Evolutionary conservation across 768 basidiomycete species (phyloP), one percentile per base, ranked within the genome.

Genomic region (Rhodotorula babjevae): DNA sequence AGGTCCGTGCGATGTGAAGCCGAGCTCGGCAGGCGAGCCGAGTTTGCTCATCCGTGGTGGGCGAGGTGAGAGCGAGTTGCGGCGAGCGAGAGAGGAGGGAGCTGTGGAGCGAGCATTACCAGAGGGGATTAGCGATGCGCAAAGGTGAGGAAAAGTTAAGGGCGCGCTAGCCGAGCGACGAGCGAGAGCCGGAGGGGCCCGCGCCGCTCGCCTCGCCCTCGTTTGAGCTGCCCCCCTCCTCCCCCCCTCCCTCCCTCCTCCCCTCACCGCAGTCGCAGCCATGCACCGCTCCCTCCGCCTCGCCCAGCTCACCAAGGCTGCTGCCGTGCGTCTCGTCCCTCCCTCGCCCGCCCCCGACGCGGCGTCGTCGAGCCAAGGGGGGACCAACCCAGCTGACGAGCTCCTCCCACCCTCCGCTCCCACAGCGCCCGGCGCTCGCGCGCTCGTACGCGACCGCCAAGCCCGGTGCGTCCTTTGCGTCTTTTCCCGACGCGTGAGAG

Each of bases 381-480:
- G 21, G 15, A 25, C 8, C n/a, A 25, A 2, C n/a, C 55, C 55
- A 46, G 61, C 68, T 63, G 64, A 59, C 61, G 40, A 69, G 61
- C 29, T 42, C n/a, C 10, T 67, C 72, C 57, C 63, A 46, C 68
- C 72, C 68, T 58, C 36, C 10, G 31, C 14, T 50, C 44, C 15
- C 49, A 36, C 66, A 74, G 73, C 73, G 73, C 73, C 65, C 73
- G 50, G 62, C 73, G 65, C 73, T 79, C 71, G 77, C 75, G 81
- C 91, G 95, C 81, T 85, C 90, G 74, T 99, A 99, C 85, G 96
- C 96, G 78, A 93, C 95, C 79, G 94, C 94, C 79, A 99, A 99
- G 85, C 89, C 96, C 83, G 91, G 94, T 97, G 77, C 77, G 90
- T 80, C 47, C 21, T n/a, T 11, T 33, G 9, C 6, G 19, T 31